Evolutionary conservation across 169 alveolate species (phyloP).

Genomic region (Perkinsus olseni): DNA sequence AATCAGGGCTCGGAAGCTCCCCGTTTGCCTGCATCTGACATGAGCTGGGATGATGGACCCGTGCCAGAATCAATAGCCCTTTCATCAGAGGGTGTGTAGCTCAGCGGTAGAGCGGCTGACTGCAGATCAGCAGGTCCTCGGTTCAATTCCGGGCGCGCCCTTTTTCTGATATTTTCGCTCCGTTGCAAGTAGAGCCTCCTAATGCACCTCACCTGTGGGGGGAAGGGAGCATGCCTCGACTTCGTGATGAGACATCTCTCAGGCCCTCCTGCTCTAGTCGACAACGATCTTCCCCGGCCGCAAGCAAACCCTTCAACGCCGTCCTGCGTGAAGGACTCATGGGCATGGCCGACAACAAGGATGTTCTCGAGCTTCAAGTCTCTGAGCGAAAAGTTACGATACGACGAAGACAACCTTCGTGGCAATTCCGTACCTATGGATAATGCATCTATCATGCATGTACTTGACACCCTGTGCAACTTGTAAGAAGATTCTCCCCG

Average conservation of each 20-base stretch:
- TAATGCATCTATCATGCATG: constrained; percentile 46
- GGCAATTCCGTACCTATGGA: constrained; percentile 24
- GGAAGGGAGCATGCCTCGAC: not conserved
- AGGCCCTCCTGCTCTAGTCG: not conserved
- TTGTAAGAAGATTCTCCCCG: constrained; percentile 44
- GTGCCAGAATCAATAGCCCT: not conserved
- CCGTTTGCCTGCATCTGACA: not conserved
- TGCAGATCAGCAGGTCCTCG: constrained; percentile 5
- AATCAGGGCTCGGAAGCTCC: not conserved
- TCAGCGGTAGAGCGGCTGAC: constrained; percentile 6
- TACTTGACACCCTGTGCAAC: constrained; percentile 56
- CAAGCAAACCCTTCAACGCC: not conserved
- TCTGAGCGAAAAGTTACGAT: not conserved
- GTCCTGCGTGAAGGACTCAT: not conserved
- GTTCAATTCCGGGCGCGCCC: constrained; percentile 4
- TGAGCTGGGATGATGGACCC: not conserved
- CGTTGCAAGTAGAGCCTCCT: too few species aligned
- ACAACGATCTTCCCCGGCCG: not conserved
- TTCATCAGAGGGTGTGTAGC: not conserved
- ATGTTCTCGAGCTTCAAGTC: constrained; percentile 69
- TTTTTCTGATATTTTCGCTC: not conserved
- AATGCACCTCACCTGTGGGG: not conserved
- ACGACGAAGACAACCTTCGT: not conserved
- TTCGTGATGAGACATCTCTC: not conserved
- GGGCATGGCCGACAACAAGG: constrained; percentile 41